Evolutionary conservation across 2,329 filamentous ascomycete species (phyloP), one percentile per base, ranked within the genome.

Genomic region (Phialemoniopsis sp.): DNA sequence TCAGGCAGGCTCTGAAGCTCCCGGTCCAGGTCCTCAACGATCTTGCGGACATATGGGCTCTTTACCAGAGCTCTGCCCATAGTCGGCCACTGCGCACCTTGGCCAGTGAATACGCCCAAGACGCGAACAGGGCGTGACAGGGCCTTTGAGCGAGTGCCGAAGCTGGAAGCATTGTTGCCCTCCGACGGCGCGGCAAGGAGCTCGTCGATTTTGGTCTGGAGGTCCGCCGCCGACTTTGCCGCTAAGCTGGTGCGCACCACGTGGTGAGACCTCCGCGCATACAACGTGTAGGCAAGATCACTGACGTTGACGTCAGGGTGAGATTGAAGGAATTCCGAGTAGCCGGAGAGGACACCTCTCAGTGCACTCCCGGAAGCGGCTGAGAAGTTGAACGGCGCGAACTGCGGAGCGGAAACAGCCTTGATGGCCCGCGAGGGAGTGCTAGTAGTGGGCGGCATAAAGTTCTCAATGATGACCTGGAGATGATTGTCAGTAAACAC

Each of bases 221-320:
- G 30, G 18, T 29, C 21, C 18, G 21, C 18, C 10, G 14, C 14
- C 13, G 35, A 29, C 31, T 12, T 30, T 14, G 35, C 28, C 15
- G 21, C 8, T 12, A 32, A 9, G 14, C 13, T 26, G 15, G 32
- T 15, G 21, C 21, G n/a, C 8, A 21, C 19, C 6, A 18, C 15
- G 34, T 16, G 34, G 19, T 21, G 10, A 26, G 34, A 26, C 28
- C 19, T 19, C 8, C 13, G 13, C 15, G 8, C 34, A n/a, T 17
- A 31, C 13, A 46, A 29, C 18, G 40, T 43, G 31, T 34, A 43
- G 69, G 73, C 14, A 70, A 77, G 58, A 71, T 76, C 29, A 74
- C 72, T 33, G 70, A 76, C 56, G 70, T 63, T n/a, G 70, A 76
- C 48, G 72, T 40, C 35, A 10, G 21, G 21, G 10, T 40, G 34